Evolutionary conservation across 768 basidiomycete species (phyloP).

Genomic region (Boletales sp.): DNA sequence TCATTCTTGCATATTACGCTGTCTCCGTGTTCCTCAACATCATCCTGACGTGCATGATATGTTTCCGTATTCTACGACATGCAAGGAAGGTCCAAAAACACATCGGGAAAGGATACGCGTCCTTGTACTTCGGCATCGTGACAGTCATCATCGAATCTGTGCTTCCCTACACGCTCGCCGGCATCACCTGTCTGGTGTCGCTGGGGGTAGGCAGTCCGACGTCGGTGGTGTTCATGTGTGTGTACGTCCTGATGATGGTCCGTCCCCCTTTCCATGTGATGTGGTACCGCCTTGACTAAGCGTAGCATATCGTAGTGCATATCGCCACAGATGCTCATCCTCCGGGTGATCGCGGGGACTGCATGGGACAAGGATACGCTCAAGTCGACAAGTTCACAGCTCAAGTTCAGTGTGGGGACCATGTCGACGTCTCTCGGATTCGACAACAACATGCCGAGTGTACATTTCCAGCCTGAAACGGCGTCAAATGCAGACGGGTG

Average conservation of each 20-base stretch:
- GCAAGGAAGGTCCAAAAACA: not conserved
- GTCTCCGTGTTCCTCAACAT: not conserved
- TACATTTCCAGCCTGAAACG: no score
- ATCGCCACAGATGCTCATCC: constrained; percentile 15
- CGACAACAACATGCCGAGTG: no score
- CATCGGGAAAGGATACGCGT: constrained; percentile 5
- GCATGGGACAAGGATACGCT: no score
- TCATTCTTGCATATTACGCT: constrained; percentile 3
- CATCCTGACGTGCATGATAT: constrained; percentile 8
- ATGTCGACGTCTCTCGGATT: no score
- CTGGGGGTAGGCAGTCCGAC: not conserved
- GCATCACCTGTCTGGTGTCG: constrained; percentile 5
- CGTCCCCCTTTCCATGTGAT: not conserved
- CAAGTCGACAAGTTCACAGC: no score
- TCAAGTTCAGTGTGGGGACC: no score
- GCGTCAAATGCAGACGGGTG: no score
- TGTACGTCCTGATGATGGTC: constrained; percentile 7
- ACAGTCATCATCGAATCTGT: constrained; percentile 14
- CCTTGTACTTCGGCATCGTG: constrained; percentile 2
- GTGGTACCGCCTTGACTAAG: not conserved
- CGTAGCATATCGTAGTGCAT: constrained; percentile 3
- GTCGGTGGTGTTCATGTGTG: not conserved
- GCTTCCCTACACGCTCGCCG: constrained; percentile 9
- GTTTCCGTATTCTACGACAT: constrained; percentile 6
- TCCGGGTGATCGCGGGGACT: not conserved